Percentiles rank a stretch among this genome's conserved stretches.
Conservation (phyloP, 345 rosid genomes). For the Turnera subulata region DNA sequence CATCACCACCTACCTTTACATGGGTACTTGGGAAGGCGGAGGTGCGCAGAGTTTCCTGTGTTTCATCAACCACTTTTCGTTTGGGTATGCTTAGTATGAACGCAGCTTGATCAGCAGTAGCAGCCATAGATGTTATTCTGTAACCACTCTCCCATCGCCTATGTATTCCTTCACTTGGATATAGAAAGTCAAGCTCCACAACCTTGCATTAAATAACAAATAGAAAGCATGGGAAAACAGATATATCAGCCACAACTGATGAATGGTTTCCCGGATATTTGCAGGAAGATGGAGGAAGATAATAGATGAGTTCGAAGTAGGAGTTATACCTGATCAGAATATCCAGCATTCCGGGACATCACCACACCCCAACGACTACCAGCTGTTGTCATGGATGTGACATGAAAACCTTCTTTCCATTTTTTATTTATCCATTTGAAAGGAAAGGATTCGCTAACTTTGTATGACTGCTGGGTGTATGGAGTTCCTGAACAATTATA, state of each 20-base stretch:
- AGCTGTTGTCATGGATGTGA: slow-evolving; percentile 94
- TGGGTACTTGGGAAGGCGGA: slow-evolving; percentile 96
- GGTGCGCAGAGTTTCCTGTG: slow-evolving; percentile 94
- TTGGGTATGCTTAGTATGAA: slow-evolving; percentile 83
- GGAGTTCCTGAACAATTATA: slow-evolving; percentile 62
- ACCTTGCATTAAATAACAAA: slow-evolving; percentile 20
- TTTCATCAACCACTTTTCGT: slow-evolving; percentile 79
- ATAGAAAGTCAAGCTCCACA: slow-evolving; percentile 32
- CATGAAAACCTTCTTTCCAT: slow-evolving; percentile 99
- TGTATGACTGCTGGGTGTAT: slow-evolving; percentile 94
- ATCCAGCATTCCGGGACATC: slow-evolving; percentile 36
- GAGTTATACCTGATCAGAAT: slow-evolving; percentile 27
- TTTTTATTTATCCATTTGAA: slow-evolving; percentile 98
- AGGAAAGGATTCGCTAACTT: slow-evolving; percentile 97
- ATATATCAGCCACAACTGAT: not conserved
- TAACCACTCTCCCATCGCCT: slow-evolving; percentile 87
- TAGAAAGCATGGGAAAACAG: not conserved
- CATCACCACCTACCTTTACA: slow-evolving; percentile 56
- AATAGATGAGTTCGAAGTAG: not conserved
- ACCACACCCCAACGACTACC: slow-evolving; percentile 44
- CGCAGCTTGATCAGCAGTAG: slow-evolving; percentile 89
- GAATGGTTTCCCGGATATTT: too few relatives aligned
- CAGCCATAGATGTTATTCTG: slow-evolving; percentile 93
- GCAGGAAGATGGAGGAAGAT: not conserved
- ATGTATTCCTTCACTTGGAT: slow-evolving; percentile 81